Evolutionary conservation across 495 filamentous ascomycete species (phyloP), one percentile per base, ranked within the genome.

Genomic region (Xanthoparmelia taractica): DNA sequence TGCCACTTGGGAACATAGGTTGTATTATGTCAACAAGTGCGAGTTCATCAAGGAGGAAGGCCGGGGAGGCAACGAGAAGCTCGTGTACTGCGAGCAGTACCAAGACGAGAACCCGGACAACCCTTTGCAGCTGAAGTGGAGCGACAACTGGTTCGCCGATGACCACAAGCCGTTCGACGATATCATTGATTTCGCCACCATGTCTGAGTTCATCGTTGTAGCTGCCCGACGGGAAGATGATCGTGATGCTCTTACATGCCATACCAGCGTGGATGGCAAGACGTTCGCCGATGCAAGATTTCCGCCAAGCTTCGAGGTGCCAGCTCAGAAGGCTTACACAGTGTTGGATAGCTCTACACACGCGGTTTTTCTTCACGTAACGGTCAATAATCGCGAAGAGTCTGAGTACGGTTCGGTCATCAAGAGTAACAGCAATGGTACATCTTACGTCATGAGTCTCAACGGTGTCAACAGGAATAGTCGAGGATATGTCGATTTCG

Each of bases 361-460:
- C 74, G 87, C 94, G 11, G 79, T 97, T 58, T 97, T 97, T 78
- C 74, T 99, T 61, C 91, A 96, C 64, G 92, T 97, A 20, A 90
- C 85, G 4, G 87, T 90, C 57, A 86, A 86, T 62, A 78, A 77
- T 33, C 74, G 75, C 11, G 68, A 77, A 31, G 85, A 80, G 5
- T 81, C 79, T 40, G 83, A 85, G 60, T 91, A 88, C 66, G 94
- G 94, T n/a, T 84, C 85, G 31, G 86, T 99, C 59, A 81, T 99
- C 70, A 97, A 97, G 81, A 96, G 91, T 68, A 99, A 99, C 75
- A 96, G 90, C 68, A 97, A 97, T 70, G 94, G 94, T 43, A 97
- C 94, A 0, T 92, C 88, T 4, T 99, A 97, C 67, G 89, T 95
- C 27, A 76, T 92, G 57, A 92, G 88, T 73, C 76, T 93, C 12